Percentiles rank a stretch among this genome's conserved stretches.
Conservation (phyloP, 129 eudicot genomes). For the Arctium minus region DNA sequence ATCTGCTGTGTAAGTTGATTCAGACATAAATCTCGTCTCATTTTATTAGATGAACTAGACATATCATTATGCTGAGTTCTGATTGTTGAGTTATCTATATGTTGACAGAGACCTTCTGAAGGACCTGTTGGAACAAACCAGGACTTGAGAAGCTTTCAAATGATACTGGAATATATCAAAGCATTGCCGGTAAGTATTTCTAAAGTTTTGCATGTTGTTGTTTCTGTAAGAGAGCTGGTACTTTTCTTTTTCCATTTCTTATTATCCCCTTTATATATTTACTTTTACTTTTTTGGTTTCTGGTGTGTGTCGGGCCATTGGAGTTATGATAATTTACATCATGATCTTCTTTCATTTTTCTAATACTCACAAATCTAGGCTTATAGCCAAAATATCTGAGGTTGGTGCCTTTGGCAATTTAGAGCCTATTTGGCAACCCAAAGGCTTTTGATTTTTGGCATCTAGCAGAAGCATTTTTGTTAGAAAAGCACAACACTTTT, state of each 20-base stretch:
- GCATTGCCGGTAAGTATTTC: conserved; percentile 80
- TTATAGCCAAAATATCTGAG: background rate
- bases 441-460: background rate
- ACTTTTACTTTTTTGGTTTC: background rate
- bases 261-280: background rate
- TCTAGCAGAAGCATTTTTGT: background rate
- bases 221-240: background rate
- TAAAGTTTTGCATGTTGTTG: background rate
- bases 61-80: conserved; percentile 16
- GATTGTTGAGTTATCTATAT: conserved; percentile 5
- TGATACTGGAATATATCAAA: conserved; percentile 86
- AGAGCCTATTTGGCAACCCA: background rate
- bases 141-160: conserved; percentile 87
- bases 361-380: background rate
- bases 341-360: background rate
- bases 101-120: conserved; percentile 65
- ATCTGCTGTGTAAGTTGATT: background rate
- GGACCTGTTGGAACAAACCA: conserved; percentile 60
- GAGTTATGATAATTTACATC: background rate
- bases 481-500: background rate
- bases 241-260: background rate
- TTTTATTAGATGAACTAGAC: background rate
- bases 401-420: conserved; percentile 2
- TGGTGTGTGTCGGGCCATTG: background rate
- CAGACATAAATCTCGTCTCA: background rate